Percentiles rank a stretch among this genome's conserved stretches.
These are phyloP conservation scores for Backusella psychrophila DNA, from an alignment of 192 early-diverging fungal genomes.

Conservation along the genomic window DNA sequence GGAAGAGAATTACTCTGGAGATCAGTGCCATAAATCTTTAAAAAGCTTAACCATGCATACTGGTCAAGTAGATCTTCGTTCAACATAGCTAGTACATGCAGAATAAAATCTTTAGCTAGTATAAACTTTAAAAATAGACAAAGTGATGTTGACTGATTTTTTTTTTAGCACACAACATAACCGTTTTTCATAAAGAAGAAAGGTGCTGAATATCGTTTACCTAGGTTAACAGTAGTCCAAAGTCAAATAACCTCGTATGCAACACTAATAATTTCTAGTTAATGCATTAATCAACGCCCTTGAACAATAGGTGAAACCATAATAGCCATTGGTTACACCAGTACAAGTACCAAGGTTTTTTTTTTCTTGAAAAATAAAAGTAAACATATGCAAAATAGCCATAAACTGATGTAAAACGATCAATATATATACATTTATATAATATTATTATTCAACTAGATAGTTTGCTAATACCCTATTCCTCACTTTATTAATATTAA, in stretches of 20 bases:
- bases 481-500: neutral
- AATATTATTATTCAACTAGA: neutral
- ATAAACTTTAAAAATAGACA: too few relatives aligned
- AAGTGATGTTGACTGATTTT: too few relatives aligned
- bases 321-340: neutral
- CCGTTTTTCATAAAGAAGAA: too few relatives aligned
- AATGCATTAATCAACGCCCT: neutral
- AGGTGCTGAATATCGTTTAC: too few relatives aligned
- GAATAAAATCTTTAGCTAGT: too few relatives aligned
- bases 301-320: neutral
- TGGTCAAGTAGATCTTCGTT: too few relatives aligned
- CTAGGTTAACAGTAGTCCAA: neutral
- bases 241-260: neutral
- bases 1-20: too few relatives aligned
- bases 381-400: neutral
- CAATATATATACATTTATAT: neutral
- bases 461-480: neutral
- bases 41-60: too few relatives aligned
- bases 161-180: too few relatives aligned
- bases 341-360: neutral
- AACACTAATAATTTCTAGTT: neutral
- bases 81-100: too few relatives aligned
- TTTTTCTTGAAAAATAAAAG: neutral
- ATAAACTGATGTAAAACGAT: neutral
- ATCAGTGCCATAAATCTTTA: too few relatives aligned